Base-by-base conservation (phyloP, 2,329 filamentous ascomycete genomes). In the Verticillium tricorpus region DNA sequence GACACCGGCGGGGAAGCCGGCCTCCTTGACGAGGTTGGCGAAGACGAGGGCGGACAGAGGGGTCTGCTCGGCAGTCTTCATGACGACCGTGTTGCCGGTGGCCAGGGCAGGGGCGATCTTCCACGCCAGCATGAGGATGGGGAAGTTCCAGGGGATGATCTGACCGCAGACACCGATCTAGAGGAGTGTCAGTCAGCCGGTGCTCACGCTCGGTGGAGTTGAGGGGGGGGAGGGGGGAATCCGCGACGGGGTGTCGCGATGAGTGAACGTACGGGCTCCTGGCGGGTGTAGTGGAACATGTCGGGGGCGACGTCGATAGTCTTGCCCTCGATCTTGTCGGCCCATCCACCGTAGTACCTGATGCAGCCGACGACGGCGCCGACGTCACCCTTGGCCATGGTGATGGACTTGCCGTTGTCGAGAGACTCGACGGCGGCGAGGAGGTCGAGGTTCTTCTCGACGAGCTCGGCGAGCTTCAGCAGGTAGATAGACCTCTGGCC, bases 121-220 rank as follows among this genome's bases (percentile, higher is more conserved):
- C 92, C 92, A 96, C 60, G 85, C 83, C 73, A 84, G 84, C 90
- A 93, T 93, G 72, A 91, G 85, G 56, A 94, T 80, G 8, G 91
- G 91, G 80, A 92, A 94, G 82, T 94, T 94, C 91, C 91, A 93
- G 65, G 91, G 91, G 70, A 95, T 94, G 72, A 94, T 93, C 76
- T 95, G 91, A 71, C 89, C 92, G 75, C 91, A 93, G 63, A 93
- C 89, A 76, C 90, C 90, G 66, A 90, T 80, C 82, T 85, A 58
- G 15, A 6, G 25, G 12, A 34, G 11, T 14, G 58, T 39, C n/a
- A 58, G 57, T 37, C 8, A 31, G 14, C 4, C 7, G n/a, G 11
- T 40, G 15, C 4, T 14, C 31, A 39, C 9, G 31, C 22, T 22
- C 8, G 4, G 22, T 8, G 1, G 19, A n/a, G 32, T 35, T 11